Evolutionary conservation across 139 green algal species (phyloP), one percentile per base, ranked within the genome.

Genomic region (Chlorella sp.): DNA sequence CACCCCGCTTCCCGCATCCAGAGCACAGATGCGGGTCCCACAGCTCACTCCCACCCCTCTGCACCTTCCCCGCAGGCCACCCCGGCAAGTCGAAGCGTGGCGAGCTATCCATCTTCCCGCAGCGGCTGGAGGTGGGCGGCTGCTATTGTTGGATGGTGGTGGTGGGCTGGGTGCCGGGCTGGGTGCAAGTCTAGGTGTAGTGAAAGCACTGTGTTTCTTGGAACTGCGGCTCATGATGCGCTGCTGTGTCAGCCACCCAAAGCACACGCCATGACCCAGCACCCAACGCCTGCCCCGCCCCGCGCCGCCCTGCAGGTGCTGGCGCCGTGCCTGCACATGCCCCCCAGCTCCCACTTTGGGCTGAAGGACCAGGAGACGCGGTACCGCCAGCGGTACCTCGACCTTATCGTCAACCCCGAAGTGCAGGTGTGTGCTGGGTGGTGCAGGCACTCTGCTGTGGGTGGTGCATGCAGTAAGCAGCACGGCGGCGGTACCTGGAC

Each of bases 291-390:
- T 60, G 41, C 22, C 19, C 24, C 5, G 6, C 28, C 40, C 16
- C 30, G 20, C 5, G 34, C 43, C 24, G 58, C 36, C 67, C 48
- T 93, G 73, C 48, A 89, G 44, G 90, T 98, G 64, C 92, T 99
- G 62, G 92, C 97, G 40, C 97, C 97, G 70, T 99, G 97, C 93
- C 90, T 99, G 87, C 97, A 98, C 91, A 99, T 99, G 97, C 94
- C 97, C 40, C 97, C 97, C 19, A 90, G 90, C 46, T 68, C 84
- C 19, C 91, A 95, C 89, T 94, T 93, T 76, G 92, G 93, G 11
- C 92, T 99, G 43, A 95, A 95, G 84, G 94, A 98, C 85, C 92
- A 98, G 92, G 97, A 99, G 89, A 99, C 96, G 36, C 90, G 97
- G 48, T 99, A 98, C 91, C 86, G 97, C 48, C 95, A 98, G 94